Evolutionary conservation across 1,284 basidiomycete genomes (phyloP), one percentile per base, ranked within the genome.

Genomic region (Athelia sp.): DNA sequence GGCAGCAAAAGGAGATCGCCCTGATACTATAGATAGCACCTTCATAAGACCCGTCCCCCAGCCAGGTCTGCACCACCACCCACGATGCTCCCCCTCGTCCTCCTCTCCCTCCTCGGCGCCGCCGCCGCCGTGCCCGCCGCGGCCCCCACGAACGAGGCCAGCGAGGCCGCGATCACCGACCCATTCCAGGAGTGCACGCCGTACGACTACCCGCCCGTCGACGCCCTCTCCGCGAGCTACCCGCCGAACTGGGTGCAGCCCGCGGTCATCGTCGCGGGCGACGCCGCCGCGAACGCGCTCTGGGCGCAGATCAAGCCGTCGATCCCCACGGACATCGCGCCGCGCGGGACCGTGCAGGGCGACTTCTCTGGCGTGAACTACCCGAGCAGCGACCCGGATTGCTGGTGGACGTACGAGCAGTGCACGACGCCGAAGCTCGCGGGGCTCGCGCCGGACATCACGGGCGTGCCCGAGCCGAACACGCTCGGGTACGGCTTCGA

Each of bases 401-500:
- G 36, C 19, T 82, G 80, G 81, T 83, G 81, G 81, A 79, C 82
- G 0, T 74, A 62, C 52, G 63, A 62, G 17, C 72, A 78, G 43
- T 90, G 86, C 66, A 79, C 73, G 0, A 79, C 73, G n/a, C 74
- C 78, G 13, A 85, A 79, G 53, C 40, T 61, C 1, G 0, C 63
- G 0, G 68, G 70, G 1, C 47, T 81, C 2, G 61, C 67, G 0
- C 47, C 74, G 0, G 89, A 91, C 64, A 74, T 88, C 46, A 68
- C 74, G 26, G 66, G 62, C 18, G 81, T 84, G 56, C 84, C 87
- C 6, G 82, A 88, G 73, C 83, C 84, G 57, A 67, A 71, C 53
- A 82, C 82, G 17, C 77, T 86, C 51, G 84, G 73, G 45, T 79
- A 76, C 53, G 74, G 71, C 2, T 86, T 84, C 59, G 84, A 86